These are phyloP conservation scores for Diaporthe sp. DNA, from an alignment of 2,329 filamentous ascomycete genomes.

Conservation along the genomic window DNA sequence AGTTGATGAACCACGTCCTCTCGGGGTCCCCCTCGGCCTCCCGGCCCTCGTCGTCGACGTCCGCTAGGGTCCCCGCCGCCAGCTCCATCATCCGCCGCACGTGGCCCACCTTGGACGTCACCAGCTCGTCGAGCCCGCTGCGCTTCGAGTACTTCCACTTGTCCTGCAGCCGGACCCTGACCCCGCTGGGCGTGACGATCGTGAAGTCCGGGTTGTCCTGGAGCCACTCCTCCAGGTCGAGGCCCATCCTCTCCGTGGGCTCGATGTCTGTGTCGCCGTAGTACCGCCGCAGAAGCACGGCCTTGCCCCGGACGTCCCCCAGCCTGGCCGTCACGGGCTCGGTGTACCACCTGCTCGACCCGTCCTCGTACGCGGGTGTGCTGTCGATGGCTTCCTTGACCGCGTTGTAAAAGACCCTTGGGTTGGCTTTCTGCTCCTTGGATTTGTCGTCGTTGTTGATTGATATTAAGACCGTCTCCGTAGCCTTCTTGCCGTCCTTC, in stretches of 20 bases:
- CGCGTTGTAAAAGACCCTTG: conserved; percentile 53
- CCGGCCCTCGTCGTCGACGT: not conserved
- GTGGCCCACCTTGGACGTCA: conserved; percentile 53
- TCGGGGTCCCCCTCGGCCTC: conserved; percentile 41
- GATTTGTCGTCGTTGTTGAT: conserved; percentile 77
- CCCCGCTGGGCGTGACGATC: conserved; percentile 53
- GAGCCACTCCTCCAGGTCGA: conserved; percentile 65
- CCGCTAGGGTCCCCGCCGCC: conserved; percentile 43
- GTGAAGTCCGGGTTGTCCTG: conserved; percentile 74
- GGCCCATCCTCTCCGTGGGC: conserved; percentile 47
- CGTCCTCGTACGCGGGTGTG: conserved; percentile 47
- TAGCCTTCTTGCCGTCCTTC: conserved; percentile 58
- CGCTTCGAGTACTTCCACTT: conserved; percentile 58
- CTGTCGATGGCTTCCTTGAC: conserved; percentile 68
- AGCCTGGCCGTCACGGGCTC: conserved; percentile 66
- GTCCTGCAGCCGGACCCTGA: conserved; percentile 58
- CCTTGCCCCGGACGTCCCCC: conserved; percentile 73
- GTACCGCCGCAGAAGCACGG: conserved; percentile 75
- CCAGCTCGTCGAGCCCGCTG: conserved; percentile 52
- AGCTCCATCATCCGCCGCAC: conserved; percentile 53
- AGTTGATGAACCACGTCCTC: conserved; percentile 55
- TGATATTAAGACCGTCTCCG: conserved; percentile 75
- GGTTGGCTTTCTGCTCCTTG: conserved; percentile 66
- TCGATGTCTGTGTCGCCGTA: conserved; percentile 55
- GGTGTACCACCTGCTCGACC: conserved; percentile 69